phyloP scores from a whole-genome alignment of 108 stramenopile genomes.

The Cyclotella sp. region DNA sequence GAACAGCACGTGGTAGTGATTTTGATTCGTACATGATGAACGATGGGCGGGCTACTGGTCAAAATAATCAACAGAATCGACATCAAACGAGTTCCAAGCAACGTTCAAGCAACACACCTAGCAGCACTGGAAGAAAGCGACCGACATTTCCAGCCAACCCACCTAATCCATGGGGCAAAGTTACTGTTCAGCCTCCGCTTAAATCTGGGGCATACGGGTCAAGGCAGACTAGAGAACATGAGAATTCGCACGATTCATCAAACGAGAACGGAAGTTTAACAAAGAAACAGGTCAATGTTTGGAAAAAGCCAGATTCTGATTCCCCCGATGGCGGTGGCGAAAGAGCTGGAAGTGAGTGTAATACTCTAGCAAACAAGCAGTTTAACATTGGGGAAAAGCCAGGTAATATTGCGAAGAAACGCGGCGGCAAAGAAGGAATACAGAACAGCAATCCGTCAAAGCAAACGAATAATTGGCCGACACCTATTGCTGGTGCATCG shows the following conservation, averaged over 20 bases:
- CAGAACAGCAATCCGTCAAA: neutral
- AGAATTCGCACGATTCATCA: too few relatives aligned
- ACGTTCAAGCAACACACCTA: neutral
- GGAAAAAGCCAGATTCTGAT: neutral
- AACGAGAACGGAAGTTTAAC: neutral
- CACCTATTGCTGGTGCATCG: neutral
- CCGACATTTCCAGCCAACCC: neutral
- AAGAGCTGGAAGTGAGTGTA: neutral
- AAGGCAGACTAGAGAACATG: too few relatives aligned
- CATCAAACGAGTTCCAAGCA: neutral
- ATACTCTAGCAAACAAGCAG: too few relatives aligned
- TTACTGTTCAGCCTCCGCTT: too few relatives aligned
- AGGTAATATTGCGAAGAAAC: too few relatives aligned
- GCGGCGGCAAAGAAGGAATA: too few relatives aligned
- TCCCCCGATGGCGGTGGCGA: neutral
- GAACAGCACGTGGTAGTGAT: neutral
- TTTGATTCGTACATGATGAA: neutral
- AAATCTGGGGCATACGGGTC: too few relatives aligned
- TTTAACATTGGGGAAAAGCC: too few relatives aligned
- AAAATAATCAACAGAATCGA: neutral
- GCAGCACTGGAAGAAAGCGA: neutral
- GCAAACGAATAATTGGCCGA: neutral
- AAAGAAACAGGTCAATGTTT: neutral
- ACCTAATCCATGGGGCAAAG: slow-evolving; percentile 6
- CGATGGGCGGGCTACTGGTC: neutral